A percentile compares a stretch with the other conserved stretches of the same genome.
phyloP scores from a whole-genome alignment of 2,329 filamentous ascomycete genomes.

The Arthrobotrys sinensis region DNA sequence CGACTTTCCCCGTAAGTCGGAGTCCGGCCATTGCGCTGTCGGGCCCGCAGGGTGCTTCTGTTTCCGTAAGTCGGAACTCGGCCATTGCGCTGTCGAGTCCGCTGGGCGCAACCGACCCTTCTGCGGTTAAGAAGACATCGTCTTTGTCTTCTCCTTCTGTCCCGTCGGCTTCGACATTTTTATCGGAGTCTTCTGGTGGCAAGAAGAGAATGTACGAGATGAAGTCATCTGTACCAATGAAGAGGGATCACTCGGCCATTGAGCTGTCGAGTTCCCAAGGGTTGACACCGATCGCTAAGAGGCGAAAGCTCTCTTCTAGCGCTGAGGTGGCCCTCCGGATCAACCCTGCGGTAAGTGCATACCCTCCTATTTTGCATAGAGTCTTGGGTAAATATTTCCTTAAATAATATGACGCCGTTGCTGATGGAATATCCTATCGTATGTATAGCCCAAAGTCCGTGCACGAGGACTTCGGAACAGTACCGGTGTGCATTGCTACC shows the following conservation, averaged over 20 bases:
- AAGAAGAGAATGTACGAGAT: not conserved
- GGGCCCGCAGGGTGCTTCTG: not conserved
- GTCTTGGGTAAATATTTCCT: too few species aligned
- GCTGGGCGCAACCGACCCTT: not conserved
- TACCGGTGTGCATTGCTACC: conserved; percentile 48
- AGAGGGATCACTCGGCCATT: conserved; percentile 10
- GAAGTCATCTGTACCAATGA: conserved; percentile 5
- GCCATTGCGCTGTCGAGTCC: conserved; percentile 11
- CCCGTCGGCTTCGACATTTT: conserved; percentile 2
- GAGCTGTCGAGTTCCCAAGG: conserved; percentile 5
- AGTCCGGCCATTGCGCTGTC: conserved; percentile 4
- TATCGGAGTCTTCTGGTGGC: not conserved
- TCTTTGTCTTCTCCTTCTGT: not conserved
- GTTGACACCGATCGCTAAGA: not conserved
- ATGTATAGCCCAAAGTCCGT: not conserved
- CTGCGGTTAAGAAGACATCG: not conserved
- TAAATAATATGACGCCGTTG: not conserved
- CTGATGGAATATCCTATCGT: not conserved
- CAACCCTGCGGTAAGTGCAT: not conserved
- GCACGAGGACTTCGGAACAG: conserved; percentile 40
- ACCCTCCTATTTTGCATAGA: not conserved
- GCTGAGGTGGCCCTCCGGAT: not conserved
- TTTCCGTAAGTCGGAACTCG: not conserved
- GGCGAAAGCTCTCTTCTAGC: conserved; percentile 3
- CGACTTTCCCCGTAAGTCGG: conserved; percentile 5